These are phyloP conservation scores for Cercophora sp. DNA, from an alignment of 495 filamentous ascomycete species.

Conservation along the genomic window DNA sequence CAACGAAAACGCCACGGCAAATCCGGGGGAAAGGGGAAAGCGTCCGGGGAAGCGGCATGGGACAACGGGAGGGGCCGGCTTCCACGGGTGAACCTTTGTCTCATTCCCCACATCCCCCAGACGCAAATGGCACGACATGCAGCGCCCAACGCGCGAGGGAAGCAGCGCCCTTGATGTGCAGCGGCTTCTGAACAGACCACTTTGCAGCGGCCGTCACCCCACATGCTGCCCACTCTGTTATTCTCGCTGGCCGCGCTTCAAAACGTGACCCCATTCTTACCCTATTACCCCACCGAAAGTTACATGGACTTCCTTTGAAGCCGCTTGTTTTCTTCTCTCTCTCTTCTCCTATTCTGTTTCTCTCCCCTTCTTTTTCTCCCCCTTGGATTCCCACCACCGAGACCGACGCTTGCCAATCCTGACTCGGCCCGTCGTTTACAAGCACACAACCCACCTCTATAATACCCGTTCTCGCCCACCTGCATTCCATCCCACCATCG, in stretches of 20 bases:
- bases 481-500: neutral
- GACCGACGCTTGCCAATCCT: too few species aligned
- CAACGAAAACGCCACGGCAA: slow-evolving; percentile 1
- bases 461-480: too few species aligned
- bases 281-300: slow-evolving; percentile 4
- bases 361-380: too few species aligned
- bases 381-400: too few species aligned
- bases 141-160: too few species aligned
- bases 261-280: slow-evolving; percentile 9
- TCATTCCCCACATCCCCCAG: slow-evolving; percentile 2
- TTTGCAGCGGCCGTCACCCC: slow-evolving; percentile 6
- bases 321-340: neutral
- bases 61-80: slow-evolving; percentile 4
- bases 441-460: too few species aligned
- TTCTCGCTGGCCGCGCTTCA: neutral
- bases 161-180: too few species aligned
- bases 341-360: neutral
- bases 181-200: slow-evolving; percentile 3
- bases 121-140: neutral
- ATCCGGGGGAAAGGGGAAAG: slow-evolving; percentile 5
- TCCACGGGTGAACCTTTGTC: slow-evolving; percentile 3
- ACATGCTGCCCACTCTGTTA: too few species aligned
- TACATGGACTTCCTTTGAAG: neutral
- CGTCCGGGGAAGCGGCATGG: neutral
- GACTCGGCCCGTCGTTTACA: too few species aligned